phyloP scores from a whole-genome alignment of 2,329 filamentous ascomycete species.

The Hymenoscyphus fructigenus region DNA sequence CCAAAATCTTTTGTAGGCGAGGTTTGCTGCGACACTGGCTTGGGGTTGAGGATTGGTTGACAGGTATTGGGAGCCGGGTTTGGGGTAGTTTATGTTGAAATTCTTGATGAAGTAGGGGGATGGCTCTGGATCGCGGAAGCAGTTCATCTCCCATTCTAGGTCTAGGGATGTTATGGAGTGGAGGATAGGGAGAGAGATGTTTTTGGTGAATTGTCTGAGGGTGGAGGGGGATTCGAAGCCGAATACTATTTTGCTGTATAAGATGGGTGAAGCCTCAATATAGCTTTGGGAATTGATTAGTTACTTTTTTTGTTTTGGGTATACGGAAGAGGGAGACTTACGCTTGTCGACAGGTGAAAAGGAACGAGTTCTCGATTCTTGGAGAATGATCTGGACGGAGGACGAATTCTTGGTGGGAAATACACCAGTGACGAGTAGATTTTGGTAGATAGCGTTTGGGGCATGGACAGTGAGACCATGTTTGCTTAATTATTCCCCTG shows the following conservation, averaged over 20 bases:
- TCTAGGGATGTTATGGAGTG: background rate
- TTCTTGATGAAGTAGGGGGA: background rate
- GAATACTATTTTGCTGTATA: background rate
- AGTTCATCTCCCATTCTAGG: background rate
- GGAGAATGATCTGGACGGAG: background rate
- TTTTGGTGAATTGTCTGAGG: background rate
- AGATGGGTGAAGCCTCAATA: background rate
- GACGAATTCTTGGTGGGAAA: background rate
- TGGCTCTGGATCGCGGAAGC: background rate
- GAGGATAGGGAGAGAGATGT: background rate
- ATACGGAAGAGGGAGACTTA: background rate
- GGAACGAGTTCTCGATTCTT: background rate
- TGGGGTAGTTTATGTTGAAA: no score
- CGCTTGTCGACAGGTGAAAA: constrained; percentile 4
- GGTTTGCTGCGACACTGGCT: no score
- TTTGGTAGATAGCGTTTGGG: background rate
- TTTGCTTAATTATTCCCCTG: background rate
- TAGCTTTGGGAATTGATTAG: background rate
- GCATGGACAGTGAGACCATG: background rate
- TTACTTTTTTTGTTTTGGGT: background rate
- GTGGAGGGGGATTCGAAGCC: background rate
- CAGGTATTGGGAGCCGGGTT: no score
- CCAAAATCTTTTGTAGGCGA: no score
- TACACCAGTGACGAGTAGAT: background rate
- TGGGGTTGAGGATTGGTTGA: no score